A percentile compares a stretch with the other conserved stretches of the same genome.
Evolutionary conservation across 2,329 filamentous ascomycete species (phyloP).

Genomic region (Pseudocercospora ulei): DNA sequence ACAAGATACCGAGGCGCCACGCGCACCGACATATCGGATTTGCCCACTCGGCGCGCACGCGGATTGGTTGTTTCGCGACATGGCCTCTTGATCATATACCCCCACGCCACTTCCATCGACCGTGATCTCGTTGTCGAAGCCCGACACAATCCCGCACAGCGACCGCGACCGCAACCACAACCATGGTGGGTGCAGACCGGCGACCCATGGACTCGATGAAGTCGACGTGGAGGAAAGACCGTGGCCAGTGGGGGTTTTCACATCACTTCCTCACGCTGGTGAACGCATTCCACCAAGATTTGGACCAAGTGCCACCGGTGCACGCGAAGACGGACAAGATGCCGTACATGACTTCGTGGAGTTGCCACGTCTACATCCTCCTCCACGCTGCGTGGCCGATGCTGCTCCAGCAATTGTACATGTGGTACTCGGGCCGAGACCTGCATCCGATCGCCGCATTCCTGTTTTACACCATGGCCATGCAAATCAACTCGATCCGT

Average conservation of each 20-base stretch:
- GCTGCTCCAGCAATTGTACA: constrained; percentile 35
- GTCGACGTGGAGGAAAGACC: constrained; percentile 22
- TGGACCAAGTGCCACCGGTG: constrained; percentile 15
- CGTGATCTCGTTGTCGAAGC: neutral
- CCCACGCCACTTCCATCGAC: constrained; percentile 4
- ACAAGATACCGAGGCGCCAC: constrained; percentile 10
- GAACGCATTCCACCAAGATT: constrained; percentile 14
- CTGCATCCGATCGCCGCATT: constrained; percentile 32
- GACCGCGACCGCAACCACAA: neutral
- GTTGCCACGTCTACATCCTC: constrained; percentile 36
- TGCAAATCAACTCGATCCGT: constrained; percentile 38
- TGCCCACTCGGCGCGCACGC: neutral
- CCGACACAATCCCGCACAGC: constrained; percentile 3
- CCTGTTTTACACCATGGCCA: constrained; percentile 35
- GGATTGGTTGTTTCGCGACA: constrained; percentile 6
- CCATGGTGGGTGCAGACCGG: constrained; percentile 11
- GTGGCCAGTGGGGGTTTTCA: constrained; percentile 18
- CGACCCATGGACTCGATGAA: constrained; percentile 23
- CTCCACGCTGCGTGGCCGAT: constrained; percentile 35
- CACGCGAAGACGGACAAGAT: constrained; percentile 33
- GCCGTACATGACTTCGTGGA: constrained; percentile 35
- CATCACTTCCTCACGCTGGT: constrained; percentile 19
- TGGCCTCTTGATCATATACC: constrained; percentile 6
- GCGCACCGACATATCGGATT: constrained; percentile 5
- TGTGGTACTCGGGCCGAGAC: constrained; percentile 30